A percentile compares a stretch with the other conserved stretches of the same genome.
phyloP scores from a whole-genome alignment of 495 filamentous ascomycete species.

The Aspergillus ostianus region DNA sequence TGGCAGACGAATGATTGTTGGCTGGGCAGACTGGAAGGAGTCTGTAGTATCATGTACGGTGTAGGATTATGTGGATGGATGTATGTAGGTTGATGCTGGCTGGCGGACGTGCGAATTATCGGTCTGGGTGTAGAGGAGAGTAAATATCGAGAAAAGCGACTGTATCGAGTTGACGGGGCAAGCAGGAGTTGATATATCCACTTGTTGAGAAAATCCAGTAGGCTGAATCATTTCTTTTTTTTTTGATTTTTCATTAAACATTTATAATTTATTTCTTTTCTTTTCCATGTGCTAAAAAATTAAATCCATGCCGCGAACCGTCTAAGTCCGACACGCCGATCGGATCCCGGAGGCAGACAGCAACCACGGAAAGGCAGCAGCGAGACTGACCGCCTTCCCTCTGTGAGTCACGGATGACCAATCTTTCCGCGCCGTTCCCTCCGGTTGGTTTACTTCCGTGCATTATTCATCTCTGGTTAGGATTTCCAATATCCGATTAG shows the following conservation, averaged over 20 bases:
- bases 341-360: slow-evolving; percentile 7
- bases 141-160: neutral
- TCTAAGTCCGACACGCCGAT: slow-evolving; percentile 19
- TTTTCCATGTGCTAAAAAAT: slow-evolving; percentile 8
- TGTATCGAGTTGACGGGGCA: neutral
- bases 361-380: slow-evolving; percentile 1
- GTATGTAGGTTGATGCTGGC: neutral
- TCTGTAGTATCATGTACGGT: neutral
- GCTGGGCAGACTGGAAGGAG: slow-evolving; percentile 1
- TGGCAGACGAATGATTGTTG: neutral
- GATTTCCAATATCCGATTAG: no score
- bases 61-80: slow-evolving; percentile 1
- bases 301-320: slow-evolving; percentile 4
- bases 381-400: slow-evolving; percentile 13
- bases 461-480: neutral
- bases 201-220: neutral
- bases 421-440: slow-evolving; percentile 18
- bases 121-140: neutral
- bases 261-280: slow-evolving; percentile 13
- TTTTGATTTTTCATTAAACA: slow-evolving; percentile 3
- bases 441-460: neutral
- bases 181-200: slow-evolving; percentile 9
- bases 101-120: neutral
- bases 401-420: slow-evolving; percentile 16
- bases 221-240: slow-evolving; percentile 7